phyloP scores from a whole-genome alignment of 495 filamentous ascomycete species.

The Chaetomidium leptoderma region DNA sequence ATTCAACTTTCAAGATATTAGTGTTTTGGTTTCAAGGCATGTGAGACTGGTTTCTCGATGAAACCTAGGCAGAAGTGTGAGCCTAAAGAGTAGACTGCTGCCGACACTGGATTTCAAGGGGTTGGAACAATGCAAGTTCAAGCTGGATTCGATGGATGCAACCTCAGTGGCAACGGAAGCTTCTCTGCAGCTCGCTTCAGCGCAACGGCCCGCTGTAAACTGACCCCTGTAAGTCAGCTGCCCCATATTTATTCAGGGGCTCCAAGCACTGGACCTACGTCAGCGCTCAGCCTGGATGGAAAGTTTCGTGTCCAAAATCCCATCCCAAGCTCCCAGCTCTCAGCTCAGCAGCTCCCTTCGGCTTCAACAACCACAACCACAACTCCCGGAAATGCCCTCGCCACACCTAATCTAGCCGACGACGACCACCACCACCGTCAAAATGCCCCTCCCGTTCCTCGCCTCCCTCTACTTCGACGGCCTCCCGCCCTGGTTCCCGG shows the following conservation, averaged over 20 bases:
- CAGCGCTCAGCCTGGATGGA: conserved; percentile 4
- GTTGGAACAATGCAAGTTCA: no score
- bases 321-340: neutral
- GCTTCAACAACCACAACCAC: neutral
- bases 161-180: no score
- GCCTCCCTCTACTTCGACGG: conserved; percentile 60
- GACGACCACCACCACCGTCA: neutral
- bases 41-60: no score
- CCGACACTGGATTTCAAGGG: no score
- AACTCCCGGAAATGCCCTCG: conserved; percentile 3
- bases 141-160: no score
- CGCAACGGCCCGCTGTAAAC: neutral
- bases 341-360: neutral
- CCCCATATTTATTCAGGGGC: conserved; percentile 16
- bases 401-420: conserved; percentile 1
- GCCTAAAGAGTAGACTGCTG: no score
- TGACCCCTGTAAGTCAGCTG: neutral
- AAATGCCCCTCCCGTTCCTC: conserved; percentile 79
- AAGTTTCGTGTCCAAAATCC: neutral
- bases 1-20: neutral
- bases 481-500: conserved; percentile 59
- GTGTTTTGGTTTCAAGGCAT: neutral
- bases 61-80: no score
- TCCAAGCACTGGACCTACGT: conserved; percentile 12
- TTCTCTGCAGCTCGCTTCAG: no score